phyloP scores from a whole-genome alignment of 2,329 filamentous ascomycete species.

The Trichophyton benhamiae region DNA sequence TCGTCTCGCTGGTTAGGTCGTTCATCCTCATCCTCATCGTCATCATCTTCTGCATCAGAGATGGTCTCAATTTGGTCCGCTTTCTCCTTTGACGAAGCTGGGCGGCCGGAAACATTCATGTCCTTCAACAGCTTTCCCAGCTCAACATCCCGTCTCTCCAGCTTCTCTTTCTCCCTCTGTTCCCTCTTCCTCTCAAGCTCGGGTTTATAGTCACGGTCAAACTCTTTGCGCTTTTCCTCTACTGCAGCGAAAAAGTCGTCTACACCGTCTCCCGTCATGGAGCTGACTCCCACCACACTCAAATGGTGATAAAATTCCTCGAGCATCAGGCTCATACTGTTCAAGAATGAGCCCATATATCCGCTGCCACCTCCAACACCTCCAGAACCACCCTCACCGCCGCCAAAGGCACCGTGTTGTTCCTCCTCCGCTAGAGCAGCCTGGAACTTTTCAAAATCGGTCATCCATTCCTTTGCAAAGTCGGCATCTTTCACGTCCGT shows the following conservation, averaged over 20 bases:
- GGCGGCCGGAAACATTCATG: conserved; percentile 51
- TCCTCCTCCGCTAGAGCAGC: conserved; percentile 71
- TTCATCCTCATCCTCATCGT: conserved; percentile 42
- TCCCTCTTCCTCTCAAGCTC: conserved; percentile 69
- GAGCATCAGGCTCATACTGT: conserved; percentile 94
- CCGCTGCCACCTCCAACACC: conserved; percentile 62
- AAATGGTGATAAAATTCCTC: conserved; percentile 96
- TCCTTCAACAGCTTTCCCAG: conserved; percentile 89
- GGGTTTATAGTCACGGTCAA: conserved; percentile 78
- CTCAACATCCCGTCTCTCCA: conserved; percentile 61
- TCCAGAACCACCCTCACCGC: conserved; percentile 54
- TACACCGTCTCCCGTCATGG: conserved; percentile 81
- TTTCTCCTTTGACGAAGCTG: conserved; percentile 10
- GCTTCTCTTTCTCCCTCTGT: conserved; percentile 65
- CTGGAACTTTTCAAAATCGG: conserved; percentile 94
- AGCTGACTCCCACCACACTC: conserved; percentile 83
- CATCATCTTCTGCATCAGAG: conserved; percentile 41
- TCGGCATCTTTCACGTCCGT: conserved; percentile 84
- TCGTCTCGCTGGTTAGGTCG: conserved; percentile 35
- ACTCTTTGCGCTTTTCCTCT: conserved; percentile 74
- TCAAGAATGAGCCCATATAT: conserved; percentile 91
- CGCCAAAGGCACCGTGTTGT: conserved; percentile 61
- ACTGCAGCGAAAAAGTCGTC: conserved; percentile 91
- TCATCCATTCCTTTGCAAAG: conserved; percentile 99
- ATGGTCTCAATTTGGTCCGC: conserved; percentile 31